Base-by-base conservation (phyloP, 257 asterid species). In the Nicotiana undulata region DNA sequence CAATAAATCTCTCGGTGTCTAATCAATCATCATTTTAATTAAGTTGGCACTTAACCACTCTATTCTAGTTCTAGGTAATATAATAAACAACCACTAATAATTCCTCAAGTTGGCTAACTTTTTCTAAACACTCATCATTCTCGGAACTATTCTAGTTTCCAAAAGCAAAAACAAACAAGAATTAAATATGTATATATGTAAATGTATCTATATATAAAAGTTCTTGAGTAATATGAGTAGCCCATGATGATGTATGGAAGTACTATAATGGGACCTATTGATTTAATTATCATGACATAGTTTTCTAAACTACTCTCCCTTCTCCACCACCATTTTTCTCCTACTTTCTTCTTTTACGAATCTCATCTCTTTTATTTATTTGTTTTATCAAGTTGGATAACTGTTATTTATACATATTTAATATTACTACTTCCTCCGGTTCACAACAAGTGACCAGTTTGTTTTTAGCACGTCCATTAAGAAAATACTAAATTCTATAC, bases 31-130 rank as follows among this genome's bases (percentile, higher is more conserved):
- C 49, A 63, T 11, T 24, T 60, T 61, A 61, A 29, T 64, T 0
- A 37, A 70, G 34, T 70, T 44, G 59, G 37, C 12, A 20, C 20
- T 40, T 22, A 4, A 12, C 58, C 1, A 70, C 5, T n/a, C 17
- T 37, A 34, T 1, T 37, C 56, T 1, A 70, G 22, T 40, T 40
- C 18, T 67, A n/a, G 55, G 53, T 18, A 18, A n/a, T 15, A n/a
- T 12, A 70, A 37, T 40, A 68, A 68, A 20, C 58, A n/a, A 68
- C 4, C 3, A 2, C 46, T 70, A 44, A 46, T 44, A 44, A 22
- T 46, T 72, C 59, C 12, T 72, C 77, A 72, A 72, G 22, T 72
- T 72, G 77, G 37, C 77, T 46, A 72, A 46, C 77, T 13, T 72
- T 72, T 72, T 72, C 24, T 40, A 44, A 70, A 22, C 77, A 70